Evolutionary conservation across 1,284 basidiomycete genomes (phyloP), one percentile per base, ranked within the genome.

Genomic region (Pseudomicrostroma phylloplanum): DNA sequence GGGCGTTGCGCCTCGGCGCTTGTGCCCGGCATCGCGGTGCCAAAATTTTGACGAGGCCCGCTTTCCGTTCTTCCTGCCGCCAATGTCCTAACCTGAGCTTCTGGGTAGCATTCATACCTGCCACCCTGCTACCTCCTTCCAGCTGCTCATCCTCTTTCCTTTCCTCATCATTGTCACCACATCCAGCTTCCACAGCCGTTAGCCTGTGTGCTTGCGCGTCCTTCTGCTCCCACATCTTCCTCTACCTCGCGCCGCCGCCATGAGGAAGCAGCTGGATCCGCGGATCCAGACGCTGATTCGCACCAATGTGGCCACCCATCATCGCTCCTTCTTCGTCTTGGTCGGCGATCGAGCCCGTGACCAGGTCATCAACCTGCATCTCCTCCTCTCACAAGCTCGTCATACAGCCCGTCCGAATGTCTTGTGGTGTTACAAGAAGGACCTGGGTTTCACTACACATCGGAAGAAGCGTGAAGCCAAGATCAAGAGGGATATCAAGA

Each of bases 311-410:
- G 65, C 74, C 23, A 66, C 68, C 59, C 92, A 93, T 70, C 90
- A 96, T 73, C 85, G 96, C 43, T 93, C 91, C 6, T 97, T 99
- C 84, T 90, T 99, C 80, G 91, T 97, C 46, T 85, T 98, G 57
- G 92, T 98, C 23, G 96, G 96, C 42, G 94, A 98, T 83, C 90
- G 88, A 80, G 90, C 89, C 8, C 85, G 90, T 74, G 92, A 96
- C 75, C 94, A 97, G 84, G 87, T 99, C 63, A 93, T 97, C 63
- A 97, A 97, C 80, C 83, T 98, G 55, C 94, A 98, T 81, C 97
- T 91, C 80, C 81, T 98, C 56, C 73, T 76, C 55, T 75, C 74
- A 12, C 71, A 78, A 62, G 74, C 67, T 13, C 61, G 71, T 17
- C 70, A 73, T 19, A 65, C 71, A 43, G 61, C 73, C 9, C 66